These are phyloP conservation scores for Trametes cinnabarina DNA, from an alignment of 768 basidiomycete genomes.

Conservation along the genomic window DNA sequence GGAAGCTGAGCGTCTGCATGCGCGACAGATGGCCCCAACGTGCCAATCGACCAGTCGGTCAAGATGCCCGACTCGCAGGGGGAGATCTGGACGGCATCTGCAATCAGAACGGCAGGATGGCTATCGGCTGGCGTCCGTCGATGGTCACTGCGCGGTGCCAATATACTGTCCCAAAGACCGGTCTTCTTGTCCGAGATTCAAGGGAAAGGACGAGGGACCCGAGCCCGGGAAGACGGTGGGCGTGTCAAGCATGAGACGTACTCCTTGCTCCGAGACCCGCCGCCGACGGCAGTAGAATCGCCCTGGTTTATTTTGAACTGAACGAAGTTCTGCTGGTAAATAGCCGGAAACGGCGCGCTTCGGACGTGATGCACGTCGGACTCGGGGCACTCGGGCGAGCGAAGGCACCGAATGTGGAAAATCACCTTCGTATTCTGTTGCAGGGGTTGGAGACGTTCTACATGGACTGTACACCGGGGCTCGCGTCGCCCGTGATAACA, in stretches of 20 bases:
- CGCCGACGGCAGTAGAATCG: not conserved
- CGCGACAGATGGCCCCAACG: too few species aligned
- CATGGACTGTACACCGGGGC: conserved; percentile 1
- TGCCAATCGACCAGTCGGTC: too few species aligned
- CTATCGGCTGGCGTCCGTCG: too few species aligned
- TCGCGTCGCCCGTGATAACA: not conserved
- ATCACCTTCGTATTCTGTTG: not conserved
- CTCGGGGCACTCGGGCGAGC: not conserved
- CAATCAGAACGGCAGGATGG: not conserved
- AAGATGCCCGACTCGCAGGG: too few species aligned
- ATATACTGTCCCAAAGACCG: too few species aligned
- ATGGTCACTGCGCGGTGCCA: too few species aligned
- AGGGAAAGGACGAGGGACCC: too few species aligned
- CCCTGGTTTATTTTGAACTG: not conserved
- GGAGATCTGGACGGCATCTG: not conserved
- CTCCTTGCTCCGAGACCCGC: not conserved
- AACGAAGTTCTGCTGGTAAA: too few species aligned
- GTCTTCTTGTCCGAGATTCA: too few species aligned
- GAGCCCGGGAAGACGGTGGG: not conserved
- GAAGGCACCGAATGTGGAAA: not conserved
- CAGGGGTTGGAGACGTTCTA: not conserved
- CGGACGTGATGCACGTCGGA: too few species aligned
- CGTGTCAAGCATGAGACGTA: not conserved
- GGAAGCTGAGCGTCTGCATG: too few species aligned
- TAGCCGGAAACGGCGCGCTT: too few species aligned